Evolutionary conservation across 2,329 filamentous ascomycete genomes (phyloP), one percentile per base, ranked within the genome.

Genomic region (Calonectria fujianensis): DNA sequence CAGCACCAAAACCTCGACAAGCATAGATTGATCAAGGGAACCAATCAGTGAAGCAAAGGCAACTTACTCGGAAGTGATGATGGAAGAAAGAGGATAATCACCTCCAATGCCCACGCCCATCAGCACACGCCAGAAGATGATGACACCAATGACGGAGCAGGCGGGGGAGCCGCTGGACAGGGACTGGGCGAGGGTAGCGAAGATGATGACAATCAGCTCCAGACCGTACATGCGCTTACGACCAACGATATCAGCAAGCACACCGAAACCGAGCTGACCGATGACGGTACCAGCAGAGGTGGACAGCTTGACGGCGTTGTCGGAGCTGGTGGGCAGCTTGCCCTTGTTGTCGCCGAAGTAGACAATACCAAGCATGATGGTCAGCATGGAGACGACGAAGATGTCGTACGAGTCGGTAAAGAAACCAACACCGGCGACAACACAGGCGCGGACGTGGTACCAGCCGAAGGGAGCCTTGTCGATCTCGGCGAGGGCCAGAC

Each of bases 391-490:
- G 79, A 94, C 93, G 82, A 93, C 92, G 84, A 97, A 97, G 86
- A 96, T 95, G 82, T 94, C 93, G 85, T 96, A 96, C 4, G 94
- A 94, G 83, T 96, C 95, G 20, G 95, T 96, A 86, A 97, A 97
- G 91, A 97, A 97, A 79, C 95, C 95, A 75, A 96, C 93, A 80
- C 95, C 95, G 37, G 94, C 94, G 31, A 96, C 94, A 11, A 94
- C 86, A 69, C 94, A 91, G 73, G 94, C 93, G 51, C 94, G 91
- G 73, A 96, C 91, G 82, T 97, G 95, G 83, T 96, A 95, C 94
- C 94, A 96, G 81, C 94, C 93, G 75, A 96, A 96, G 4, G 93
- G 93, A 13, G 94, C 94, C 86, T 93, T 93, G 87, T 96, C 94
- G 79, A 96, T 93, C 85, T 96, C 93, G 48, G 94, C 94, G 68